Percentiles rank a stretch among this genome's conserved stretches.
Evolutionary conservation across 768 basidiomycete species (phyloP).

Genomic region (Pleurotus tuber-regium): DNA sequence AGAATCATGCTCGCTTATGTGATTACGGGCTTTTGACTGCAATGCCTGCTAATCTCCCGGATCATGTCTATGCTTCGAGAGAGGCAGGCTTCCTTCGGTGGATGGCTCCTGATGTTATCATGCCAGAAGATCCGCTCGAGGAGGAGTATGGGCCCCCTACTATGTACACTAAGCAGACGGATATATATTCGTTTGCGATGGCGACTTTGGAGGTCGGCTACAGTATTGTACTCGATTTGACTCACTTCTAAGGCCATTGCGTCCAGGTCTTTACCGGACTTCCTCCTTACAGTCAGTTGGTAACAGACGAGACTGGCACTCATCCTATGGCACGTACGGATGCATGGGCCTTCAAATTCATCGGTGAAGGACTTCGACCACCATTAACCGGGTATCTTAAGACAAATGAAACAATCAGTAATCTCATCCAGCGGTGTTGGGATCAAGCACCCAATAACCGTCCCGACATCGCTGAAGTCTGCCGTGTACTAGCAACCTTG

Average conservation of each 20-base stretch:
- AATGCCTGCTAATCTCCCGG: neutral
- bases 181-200: constrained; percentile 27
- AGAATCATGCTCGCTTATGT: constrained; percentile 20
- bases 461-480: constrained; percentile 7
- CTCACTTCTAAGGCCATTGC: neutral
- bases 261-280: constrained; percentile 18
- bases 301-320: neutral
- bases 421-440: constrained; percentile 18
- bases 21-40: constrained; percentile 24
- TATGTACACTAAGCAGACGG: constrained; percentile 15
- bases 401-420: neutral
- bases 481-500: neutral
- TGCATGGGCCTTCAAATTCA: constrained; percentile 19
- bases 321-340: constrained; percentile 13
- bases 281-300: constrained; percentile 16
- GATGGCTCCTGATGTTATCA: constrained; percentile 32
- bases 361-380: constrained; percentile 19
- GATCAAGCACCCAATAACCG: constrained; percentile 12
- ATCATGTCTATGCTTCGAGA: constrained; percentile 13
- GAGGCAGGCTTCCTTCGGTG: constrained; percentile 25
- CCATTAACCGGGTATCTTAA: constrained; percentile 14
- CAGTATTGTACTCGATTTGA: neutral
- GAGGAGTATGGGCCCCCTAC: constrained; percentile 5
- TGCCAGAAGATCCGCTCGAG: constrained; percentile 15
- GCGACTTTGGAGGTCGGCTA: constrained; percentile 20